Evolutionary conservation across 495 filamentous ascomycete species (phyloP).

Genomic region (Aspergillus mulundensis): DNA sequence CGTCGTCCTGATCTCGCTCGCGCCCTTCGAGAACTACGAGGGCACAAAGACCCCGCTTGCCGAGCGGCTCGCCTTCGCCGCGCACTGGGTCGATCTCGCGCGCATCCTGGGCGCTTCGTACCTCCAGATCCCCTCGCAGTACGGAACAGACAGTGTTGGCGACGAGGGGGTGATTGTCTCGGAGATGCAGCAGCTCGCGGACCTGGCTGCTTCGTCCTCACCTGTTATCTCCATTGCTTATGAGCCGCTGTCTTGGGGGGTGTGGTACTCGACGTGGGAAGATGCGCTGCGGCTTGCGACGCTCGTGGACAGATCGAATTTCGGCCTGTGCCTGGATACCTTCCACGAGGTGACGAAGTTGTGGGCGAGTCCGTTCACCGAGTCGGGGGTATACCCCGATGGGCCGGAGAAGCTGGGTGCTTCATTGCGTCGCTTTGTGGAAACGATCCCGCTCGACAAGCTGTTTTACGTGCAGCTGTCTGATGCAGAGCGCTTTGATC

Average conservation of each 20-base stretch:
- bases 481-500: conserved; percentile 58
- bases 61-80: conserved; percentile 56
- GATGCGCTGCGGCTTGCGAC: conserved; percentile 54
- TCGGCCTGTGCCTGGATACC: conserved; percentile 69
- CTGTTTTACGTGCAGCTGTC: conserved; percentile 73
- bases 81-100: conserved; percentile 62
- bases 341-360: conserved; percentile 67
- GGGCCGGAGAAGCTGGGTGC: conserved; percentile 49
- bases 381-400: conserved; percentile 47
- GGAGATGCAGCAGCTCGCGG: conserved; percentile 59
- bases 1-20: conserved; percentile 59
- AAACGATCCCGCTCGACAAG: conserved; percentile 54
- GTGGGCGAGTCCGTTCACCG: conserved; percentile 57
- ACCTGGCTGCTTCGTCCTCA: conserved; percentile 44
- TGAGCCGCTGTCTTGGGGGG: conserved; percentile 67
- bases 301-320: conserved; percentile 59
- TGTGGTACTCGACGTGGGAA: conserved; percentile 63
- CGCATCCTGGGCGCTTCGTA: conserved; percentile 55
- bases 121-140: conserved; percentile 65
- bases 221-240: conserved; percentile 60
- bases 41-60: conserved; percentile 47
- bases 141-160: conserved; percentile 48
- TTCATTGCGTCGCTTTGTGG: conserved; percentile 52
- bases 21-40: conserved; percentile 74
- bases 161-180: conserved; percentile 53